phyloP scores from a whole-genome alignment of 176 grass and related monocot genomes.

The Elymus sibiricus region DNA sequence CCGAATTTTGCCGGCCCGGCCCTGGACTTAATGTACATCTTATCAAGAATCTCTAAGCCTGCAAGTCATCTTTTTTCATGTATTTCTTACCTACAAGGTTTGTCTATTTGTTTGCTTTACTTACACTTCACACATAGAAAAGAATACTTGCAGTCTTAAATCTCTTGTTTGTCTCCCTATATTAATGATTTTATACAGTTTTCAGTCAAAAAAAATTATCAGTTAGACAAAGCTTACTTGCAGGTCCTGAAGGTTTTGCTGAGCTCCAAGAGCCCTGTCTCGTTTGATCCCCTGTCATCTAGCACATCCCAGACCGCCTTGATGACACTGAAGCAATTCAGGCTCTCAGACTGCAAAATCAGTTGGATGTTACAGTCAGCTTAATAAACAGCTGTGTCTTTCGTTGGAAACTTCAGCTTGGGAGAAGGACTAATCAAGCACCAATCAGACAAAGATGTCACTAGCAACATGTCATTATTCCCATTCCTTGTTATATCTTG shows the following conservation, averaged over 20 bases:
- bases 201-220: neutral
- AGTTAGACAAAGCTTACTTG: constrained; percentile 49
- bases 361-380: neutral
- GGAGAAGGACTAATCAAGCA: neutral
- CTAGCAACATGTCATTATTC: neutral
- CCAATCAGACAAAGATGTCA: neutral
- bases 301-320: constrained; percentile 80
- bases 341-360: constrained; percentile 78
- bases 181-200: neutral
- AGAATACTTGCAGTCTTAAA: neutral
- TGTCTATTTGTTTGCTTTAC: neutral
- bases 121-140: neutral
- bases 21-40: neutral
- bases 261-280: constrained; percentile 61
- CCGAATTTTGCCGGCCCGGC: no score
- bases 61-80: neutral
- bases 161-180: neutral
- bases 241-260: constrained; percentile 88
- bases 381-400: neutral
- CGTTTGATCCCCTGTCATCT: constrained; percentile 35
- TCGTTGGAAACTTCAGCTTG: neutral
- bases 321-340: constrained; percentile 92
- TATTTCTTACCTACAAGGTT: neutral
- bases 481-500: neutral
- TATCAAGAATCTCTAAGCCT: neutral